Conservation (phyloP, 2,329 filamentous ascomycete species). For the Fusarium sambucinum region DNA sequence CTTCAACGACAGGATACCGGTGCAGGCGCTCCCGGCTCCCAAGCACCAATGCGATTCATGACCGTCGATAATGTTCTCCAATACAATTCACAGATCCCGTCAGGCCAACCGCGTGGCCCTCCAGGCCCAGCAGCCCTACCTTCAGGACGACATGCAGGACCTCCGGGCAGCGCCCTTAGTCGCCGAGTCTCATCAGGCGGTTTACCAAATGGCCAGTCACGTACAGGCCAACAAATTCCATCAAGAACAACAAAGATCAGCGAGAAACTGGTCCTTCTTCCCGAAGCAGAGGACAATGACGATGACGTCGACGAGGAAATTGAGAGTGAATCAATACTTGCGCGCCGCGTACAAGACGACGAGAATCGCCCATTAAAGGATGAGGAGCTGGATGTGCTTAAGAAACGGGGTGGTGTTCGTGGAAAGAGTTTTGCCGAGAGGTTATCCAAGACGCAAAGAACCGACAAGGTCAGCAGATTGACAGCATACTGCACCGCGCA, state of each 20-base stretch:
- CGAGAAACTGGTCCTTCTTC: constrained; percentile 95
- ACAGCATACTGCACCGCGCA: constrained; percentile 98
- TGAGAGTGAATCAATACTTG: constrained; percentile 58
- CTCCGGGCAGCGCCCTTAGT: constrained; percentile 25
- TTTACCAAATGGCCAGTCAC: constrained; percentile 56
- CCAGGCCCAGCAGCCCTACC: constrained; percentile 61
- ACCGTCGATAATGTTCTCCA: constrained; percentile 95
- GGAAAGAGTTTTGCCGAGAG: constrained; percentile 96
- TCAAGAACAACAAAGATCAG: constrained; percentile 93
- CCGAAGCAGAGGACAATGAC: constrained; percentile 78
- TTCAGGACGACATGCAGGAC: constrained; percentile 39
- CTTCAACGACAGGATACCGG: constrained; percentile 52
- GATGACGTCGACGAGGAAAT: constrained; percentile 68
- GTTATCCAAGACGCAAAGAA: constrained; percentile 86
- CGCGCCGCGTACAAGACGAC: constrained; percentile 62
- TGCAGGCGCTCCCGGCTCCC: constrained; percentile 47
- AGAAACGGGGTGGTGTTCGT: constrained; percentile 69
- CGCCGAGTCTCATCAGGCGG: constrained; percentile 54
- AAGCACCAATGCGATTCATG: constrained; percentile 77
- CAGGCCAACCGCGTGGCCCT: constrained; percentile 85
- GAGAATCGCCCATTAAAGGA: constrained; percentile 75
- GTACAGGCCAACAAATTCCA: constrained; percentile 73
- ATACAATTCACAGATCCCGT: constrained; percentile 94
- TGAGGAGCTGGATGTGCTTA: constrained; percentile 74
- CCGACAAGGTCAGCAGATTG: constrained; percentile 87